Conservation (phyloP, 2,329 filamentous ascomycete genomes). For the Cytospora schulzeri region DNA sequence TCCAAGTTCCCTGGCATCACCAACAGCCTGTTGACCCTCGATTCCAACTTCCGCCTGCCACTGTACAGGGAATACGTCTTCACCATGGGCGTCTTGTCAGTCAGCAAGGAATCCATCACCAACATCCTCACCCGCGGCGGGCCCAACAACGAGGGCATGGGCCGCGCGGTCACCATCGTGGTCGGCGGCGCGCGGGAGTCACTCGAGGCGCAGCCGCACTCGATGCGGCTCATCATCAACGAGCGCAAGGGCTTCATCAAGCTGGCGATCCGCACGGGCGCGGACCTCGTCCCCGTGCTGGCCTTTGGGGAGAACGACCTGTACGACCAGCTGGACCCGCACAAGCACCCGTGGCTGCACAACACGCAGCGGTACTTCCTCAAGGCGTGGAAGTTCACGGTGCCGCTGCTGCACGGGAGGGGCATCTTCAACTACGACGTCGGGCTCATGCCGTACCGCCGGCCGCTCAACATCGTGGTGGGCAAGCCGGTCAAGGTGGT, state of each 20-base stretch:
- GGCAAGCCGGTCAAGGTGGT: conserved; percentile 77
- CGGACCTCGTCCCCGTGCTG: conserved; percentile 88
- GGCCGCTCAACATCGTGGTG: conserved; percentile 85
- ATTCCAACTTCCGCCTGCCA: conserved; percentile 91
- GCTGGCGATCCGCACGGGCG: conserved; percentile 87
- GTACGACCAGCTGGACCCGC: conserved; percentile 84
- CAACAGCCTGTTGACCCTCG: conserved; percentile 90
- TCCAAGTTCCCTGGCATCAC: conserved; percentile 92
- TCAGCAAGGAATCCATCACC: conserved; percentile 89
- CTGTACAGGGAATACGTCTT: conserved; percentile 95
- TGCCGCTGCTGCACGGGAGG: conserved; percentile 85
- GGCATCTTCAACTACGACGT: conserved; percentile 98
- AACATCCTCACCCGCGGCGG: conserved; percentile 84
- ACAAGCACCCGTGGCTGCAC: conserved; percentile 77
- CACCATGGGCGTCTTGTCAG: conserved; percentile 81
- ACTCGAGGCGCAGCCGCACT: conserved; percentile 80
- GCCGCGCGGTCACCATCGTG: conserved; percentile 94
- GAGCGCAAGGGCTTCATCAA: conserved; percentile 92
- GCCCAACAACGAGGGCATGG: conserved; percentile 77
- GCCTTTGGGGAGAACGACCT: conserved; percentile 95
- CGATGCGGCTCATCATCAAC: conserved; percentile 75
- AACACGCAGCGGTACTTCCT: conserved; percentile 82
- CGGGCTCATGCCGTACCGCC: conserved; percentile 90
- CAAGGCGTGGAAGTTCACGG: conserved; percentile 85
- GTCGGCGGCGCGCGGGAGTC: conserved; percentile 91